Evolutionary conservation across 2,329 filamentous ascomycete genomes (phyloP).

Genomic region (Chrysosphaeria jannelii): DNA sequence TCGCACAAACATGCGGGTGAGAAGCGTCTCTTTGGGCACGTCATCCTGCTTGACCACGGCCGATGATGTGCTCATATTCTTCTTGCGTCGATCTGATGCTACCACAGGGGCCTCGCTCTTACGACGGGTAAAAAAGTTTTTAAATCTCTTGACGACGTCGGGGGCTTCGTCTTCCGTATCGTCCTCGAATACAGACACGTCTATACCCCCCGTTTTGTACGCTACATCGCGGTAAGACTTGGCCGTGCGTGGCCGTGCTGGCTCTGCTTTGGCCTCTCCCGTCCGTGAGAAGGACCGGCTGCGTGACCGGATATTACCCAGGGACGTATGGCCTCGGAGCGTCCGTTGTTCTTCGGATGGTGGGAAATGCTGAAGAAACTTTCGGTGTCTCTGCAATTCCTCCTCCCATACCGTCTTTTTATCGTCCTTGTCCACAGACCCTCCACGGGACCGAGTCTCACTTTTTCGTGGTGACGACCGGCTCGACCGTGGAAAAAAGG

Average conservation of each 20-base stretch:
- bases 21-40: slow-evolving; percentile 3
- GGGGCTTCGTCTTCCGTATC: slow-evolving; percentile 5
- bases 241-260: slow-evolving; percentile 1
- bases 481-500: too few species aligned
- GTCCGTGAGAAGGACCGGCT: slow-evolving; percentile 2
- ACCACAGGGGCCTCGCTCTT: slow-evolving; percentile 1
- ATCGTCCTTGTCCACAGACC: background rate
- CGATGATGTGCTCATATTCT: slow-evolving; percentile 3
- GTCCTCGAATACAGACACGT: slow-evolving; percentile 4
- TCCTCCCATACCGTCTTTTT: slow-evolving; percentile 1
- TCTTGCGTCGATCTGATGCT: slow-evolving; percentile 1
- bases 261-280: background rate
- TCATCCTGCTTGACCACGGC: slow-evolving; percentile 1
- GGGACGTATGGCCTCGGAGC: slow-evolving; percentile 3
- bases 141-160: slow-evolving; percentile 4
- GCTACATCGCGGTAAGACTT: slow-evolving; percentile 1
- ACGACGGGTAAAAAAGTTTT: slow-evolving; percentile 4
- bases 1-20: slow-evolving; percentile 5
- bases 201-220: background rate
- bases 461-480: too few species aligned
- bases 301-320: slow-evolving; percentile 4
- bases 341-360: background rate
- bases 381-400: slow-evolving; percentile 3
- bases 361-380: slow-evolving; percentile 3
- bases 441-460: background rate